Evolutionary conservation across 306 rosid species (phyloP), one percentile per base, ranked within the genome.

Genomic region (Acmispon strigosus): DNA sequence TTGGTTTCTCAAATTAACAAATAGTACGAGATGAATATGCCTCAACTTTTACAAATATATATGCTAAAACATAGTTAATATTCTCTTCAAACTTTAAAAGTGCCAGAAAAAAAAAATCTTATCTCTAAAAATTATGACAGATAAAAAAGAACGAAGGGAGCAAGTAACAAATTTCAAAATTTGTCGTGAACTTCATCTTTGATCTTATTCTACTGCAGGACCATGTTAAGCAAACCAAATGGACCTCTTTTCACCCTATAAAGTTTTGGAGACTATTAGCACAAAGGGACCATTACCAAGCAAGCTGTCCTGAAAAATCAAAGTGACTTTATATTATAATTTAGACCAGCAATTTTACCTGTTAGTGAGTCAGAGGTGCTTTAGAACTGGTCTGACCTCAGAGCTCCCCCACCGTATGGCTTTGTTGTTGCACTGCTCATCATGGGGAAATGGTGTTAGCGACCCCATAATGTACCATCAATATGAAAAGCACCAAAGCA

Each of bases 321-420:
- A 72, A 61, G 52, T 61, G 51, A 27, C 61, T 60, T 60, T 59
- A 19, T 4, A 59, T 58, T 29, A 45, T 8, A 71, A 41, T 27
- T 32, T 19, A 59, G 67, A 37, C 68, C 68, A 53, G 36, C 32
- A 66, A 44, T 19, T 50, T 5, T 5, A 37, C 16, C 2, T 69
- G 76, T 52, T 41, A 72, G 56, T 17, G 73, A 27, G 47, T 27
- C 7, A 73, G 15, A 10, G 16, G 29, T 70, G 62, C 20, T 36
- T 71, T 54, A 54, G 52, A 72, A 32, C 32, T 29, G 69, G 22
- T 7, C 15, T 60, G 19, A 69, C 48, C 45, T 62, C 67, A 70
- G 12, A 70, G 54, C 49, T 27, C 22, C 69, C 74, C 74, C 79
- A 77, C n/a, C 63, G 55, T 15, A 70, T 50, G 70, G 44, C 43